These are phyloP conservation scores for Puccinia coronata DNA, from an alignment of 1,284 basidiomycete genomes.

Conservation along the genomic window DNA sequence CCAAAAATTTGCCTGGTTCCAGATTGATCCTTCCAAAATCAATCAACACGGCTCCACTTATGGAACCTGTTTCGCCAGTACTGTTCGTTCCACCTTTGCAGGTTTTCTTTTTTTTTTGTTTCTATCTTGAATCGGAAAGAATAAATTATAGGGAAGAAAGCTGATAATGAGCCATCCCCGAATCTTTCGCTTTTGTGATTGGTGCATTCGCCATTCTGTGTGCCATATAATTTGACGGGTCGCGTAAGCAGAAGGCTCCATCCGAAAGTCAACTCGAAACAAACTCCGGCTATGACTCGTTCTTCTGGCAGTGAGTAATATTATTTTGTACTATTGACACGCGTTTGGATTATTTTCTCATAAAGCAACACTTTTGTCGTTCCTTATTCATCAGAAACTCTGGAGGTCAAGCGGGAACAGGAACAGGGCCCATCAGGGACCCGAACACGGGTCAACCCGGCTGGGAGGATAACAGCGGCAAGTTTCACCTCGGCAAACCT, in stretches of 20 bases:
- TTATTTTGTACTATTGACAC: not conserved
- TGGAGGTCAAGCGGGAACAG: conserved; percentile 26
- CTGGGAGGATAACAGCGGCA: conserved; percentile 31
- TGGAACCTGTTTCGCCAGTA: conserved; percentile 36
- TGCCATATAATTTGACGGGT: not conserved
- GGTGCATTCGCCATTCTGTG: no score
- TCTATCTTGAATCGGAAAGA: not conserved
- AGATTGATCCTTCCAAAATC: conserved; percentile 40
- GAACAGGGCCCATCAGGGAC: conserved; percentile 26
- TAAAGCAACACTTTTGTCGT: not conserved
- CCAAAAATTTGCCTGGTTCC: conserved; percentile 46
- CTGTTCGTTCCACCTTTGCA: conserved; percentile 21
- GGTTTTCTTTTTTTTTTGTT: not conserved
- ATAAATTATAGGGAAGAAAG: not conserved
- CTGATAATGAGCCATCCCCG: no score
- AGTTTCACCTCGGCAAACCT: not conserved
- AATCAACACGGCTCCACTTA: conserved; percentile 34
- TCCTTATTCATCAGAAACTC: conserved; percentile 1
- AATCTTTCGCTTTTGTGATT: no score
- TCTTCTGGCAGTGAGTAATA: conserved; percentile 44
- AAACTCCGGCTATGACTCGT: conserved; percentile 12
- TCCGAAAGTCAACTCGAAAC: conserved; percentile 19
- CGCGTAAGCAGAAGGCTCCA: conserved; percentile 11
- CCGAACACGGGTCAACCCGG: conserved; percentile 29
- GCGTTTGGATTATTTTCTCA: not conserved